These are phyloP conservation scores for Cenchrus fungigraminus DNA, from an alignment of 176 grass and related monocot species.

Conservation along the genomic window DNA sequence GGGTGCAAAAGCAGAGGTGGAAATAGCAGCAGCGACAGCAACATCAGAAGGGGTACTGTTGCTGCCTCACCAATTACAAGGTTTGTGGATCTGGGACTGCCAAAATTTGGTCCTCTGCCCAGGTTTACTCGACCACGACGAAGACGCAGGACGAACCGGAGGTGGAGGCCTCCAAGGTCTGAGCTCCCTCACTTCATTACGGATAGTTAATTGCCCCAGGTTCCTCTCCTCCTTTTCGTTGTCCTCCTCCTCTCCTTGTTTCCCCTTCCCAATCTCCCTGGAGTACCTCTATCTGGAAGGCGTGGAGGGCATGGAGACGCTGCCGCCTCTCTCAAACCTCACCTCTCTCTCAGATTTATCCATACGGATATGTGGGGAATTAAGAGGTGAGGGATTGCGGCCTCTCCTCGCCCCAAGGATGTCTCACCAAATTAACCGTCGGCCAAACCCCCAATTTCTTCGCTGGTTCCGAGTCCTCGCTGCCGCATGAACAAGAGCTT, in stretches of 20 bases:
- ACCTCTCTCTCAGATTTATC: too few relatives aligned
- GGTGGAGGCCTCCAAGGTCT: not conserved
- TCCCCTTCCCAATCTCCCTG: not conserved
- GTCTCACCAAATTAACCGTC: too few relatives aligned
- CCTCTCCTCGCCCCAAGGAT: too few relatives aligned
- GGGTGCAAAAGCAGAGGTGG: not conserved
- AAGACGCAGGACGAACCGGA: not conserved
- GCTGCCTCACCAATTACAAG: too few relatives aligned
- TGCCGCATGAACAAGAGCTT: too few relatives aligned
- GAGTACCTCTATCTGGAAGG: rapidly evolving
- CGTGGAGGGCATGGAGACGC: not conserved
- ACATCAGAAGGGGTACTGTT: too few relatives aligned
- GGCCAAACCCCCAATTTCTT: too few relatives aligned
- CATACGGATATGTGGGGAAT: too few relatives aligned
- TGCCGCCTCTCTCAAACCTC: too few relatives aligned
- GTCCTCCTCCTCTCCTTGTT: not conserved
- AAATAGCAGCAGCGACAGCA: not conserved
- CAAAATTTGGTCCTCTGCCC: not conserved
- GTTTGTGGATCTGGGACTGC: not conserved
- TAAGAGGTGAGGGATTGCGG: too few relatives aligned
- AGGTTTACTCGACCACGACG: not conserved
- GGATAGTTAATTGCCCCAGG: rapidly evolving
- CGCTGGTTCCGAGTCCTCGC: too few relatives aligned
- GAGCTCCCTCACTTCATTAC: rapidly evolving
- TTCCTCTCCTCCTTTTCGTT: not conserved